phyloP scores from a whole-genome alignment of 1,284 basidiomycete species.

The Cutaneotrichosporon dermatis region DNA sequence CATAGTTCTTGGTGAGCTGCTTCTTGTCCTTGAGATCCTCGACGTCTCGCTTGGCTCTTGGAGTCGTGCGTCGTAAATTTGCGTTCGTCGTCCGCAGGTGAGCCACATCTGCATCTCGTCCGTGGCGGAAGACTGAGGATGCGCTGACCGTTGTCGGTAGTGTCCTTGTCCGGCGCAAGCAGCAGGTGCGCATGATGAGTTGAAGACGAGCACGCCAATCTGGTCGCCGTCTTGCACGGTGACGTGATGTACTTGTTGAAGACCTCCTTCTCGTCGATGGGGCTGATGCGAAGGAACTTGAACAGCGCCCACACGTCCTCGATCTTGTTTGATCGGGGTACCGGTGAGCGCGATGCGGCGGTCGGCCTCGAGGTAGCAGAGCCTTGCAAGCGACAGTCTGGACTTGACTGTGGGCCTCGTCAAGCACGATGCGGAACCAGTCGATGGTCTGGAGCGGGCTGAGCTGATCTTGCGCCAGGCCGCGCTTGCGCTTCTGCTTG shows the following conservation, averaged over 20 bases:
- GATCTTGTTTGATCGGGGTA: conserved; percentile 94
- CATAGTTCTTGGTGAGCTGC: conserved; percentile 88
- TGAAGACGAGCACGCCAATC: conserved; percentile 89
- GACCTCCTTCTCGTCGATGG: conserved; percentile 84
- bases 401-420: conserved; percentile 99
- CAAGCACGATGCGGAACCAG: conserved; percentile 96
- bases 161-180: conserved; percentile 95
- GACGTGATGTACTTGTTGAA: conserved; percentile 92
- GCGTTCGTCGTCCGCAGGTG: conserved; percentile 80
- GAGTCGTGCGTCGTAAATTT: conserved; percentile 82
- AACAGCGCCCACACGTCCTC: conserved; percentile 96
- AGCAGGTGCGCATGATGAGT: conserved; percentile 94
- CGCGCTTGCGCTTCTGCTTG: conserved; percentile 50
- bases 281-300: conserved; percentile 87
- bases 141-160: conserved; percentile 69
- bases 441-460: conserved; percentile 92
- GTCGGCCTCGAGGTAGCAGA: conserved; percentile 86
- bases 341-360: conserved; percentile 91
- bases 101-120: conserved; percentile 79
- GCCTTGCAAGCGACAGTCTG: conserved; percentile 89
- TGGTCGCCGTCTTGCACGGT: conserved; percentile 88
- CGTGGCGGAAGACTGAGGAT: conserved; percentile 86
- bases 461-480: conserved; percentile 55
- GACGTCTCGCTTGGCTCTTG: conserved; percentile 30
- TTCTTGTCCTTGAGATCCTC: conserved; percentile 77